phyloP scores from a whole-genome alignment of 306 rosid genomes.

The Dryas octopetala region DNA sequence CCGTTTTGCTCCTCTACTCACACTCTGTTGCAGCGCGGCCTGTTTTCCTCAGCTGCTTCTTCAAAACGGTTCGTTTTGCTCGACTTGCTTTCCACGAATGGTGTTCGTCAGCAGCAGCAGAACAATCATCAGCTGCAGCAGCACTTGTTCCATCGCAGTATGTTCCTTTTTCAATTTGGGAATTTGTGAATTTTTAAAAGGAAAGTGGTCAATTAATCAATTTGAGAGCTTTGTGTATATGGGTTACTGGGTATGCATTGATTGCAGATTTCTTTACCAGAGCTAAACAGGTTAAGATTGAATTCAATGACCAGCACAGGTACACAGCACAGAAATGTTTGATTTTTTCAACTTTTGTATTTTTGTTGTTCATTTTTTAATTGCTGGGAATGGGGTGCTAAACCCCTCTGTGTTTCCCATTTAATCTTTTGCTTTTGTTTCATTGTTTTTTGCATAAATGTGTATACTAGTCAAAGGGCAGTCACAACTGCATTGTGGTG shows the following conservation, averaged over 20 bases:
- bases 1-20: constrained; percentile 20
- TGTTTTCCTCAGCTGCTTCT: constrained; percentile 18
- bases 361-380: not conserved
- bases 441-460: constrained; percentile 16
- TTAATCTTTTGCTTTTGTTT: not conserved
- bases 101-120: constrained; percentile 11
- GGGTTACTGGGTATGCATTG: not conserved
- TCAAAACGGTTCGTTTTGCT: constrained; percentile 36
- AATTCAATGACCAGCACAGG: constrained; percentile 81
- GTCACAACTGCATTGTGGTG: constrained; percentile 97
- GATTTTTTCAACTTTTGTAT: not conserved
- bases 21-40: constrained; percentile 9
- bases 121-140: constrained; percentile 22
- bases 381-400: not conserved
- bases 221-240: constrained; percentile 6
- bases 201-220: not conserved
- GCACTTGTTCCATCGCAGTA: constrained; percentile 49
- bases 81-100: constrained; percentile 29
- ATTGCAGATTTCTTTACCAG: constrained; percentile 67
- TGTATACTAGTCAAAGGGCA: constrained; percentile 73
- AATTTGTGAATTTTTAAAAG: not conserved
- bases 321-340: not conserved
- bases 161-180: constrained; percentile 1
- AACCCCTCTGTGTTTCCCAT: not conserved
- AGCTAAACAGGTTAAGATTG: constrained; percentile 65